Base-by-base conservation (phyloP, 2,329 filamentous ascomycete species). In the Penicillium hesseltinei region DNA sequence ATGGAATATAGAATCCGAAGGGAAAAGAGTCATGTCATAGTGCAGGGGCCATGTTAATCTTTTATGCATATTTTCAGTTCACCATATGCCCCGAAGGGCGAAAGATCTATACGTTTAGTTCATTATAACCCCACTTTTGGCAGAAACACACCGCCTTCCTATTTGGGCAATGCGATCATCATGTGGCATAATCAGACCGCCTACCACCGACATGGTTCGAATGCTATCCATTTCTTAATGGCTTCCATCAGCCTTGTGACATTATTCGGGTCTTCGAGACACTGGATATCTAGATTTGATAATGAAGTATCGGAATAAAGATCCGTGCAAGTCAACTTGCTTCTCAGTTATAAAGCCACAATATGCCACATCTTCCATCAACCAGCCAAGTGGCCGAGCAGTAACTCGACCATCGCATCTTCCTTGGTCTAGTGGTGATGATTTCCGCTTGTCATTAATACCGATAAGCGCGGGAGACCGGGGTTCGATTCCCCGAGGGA, bases 401-500 rank as follows among this genome's bases (percentile, higher is more conserved):
- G 64, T 60, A 66, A 66, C 62, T 64, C 56, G 46, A 25, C 54
- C 43, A 60, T 33, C 35, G 13, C 42, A 63, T 66, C 63, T 66
- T 66, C 63, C 63, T 66, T 67, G 65, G 65, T 67, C 65, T 67
- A 67, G 65, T 66, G 66, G 66, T 67, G 57, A 64, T 68, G 63
- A 64, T 66, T 67, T 68, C 66, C 66, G 66, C 64, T 69, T 69
- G 64, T 69, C 64, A 65, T 61, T 50, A 59, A 65, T 17, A 61
- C 58, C 54, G 62, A 63, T 62, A 67, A 65, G 64, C 68, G 67
- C 68, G 69, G 69, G 68, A 69, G 68, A 71, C 69, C 69, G 67
- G 69, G 69, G 68, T 71, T 71, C 69, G 66, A 71, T 69, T 71
- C 66, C 68, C 67, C 68, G 66, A 69, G 66, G 64, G 66, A 69